Percentiles rank a stretch among this genome's conserved stretches.
phyloP scores from a whole-genome alignment of 164 flowering plant genomes.

The Saururus chinensis region DNA sequence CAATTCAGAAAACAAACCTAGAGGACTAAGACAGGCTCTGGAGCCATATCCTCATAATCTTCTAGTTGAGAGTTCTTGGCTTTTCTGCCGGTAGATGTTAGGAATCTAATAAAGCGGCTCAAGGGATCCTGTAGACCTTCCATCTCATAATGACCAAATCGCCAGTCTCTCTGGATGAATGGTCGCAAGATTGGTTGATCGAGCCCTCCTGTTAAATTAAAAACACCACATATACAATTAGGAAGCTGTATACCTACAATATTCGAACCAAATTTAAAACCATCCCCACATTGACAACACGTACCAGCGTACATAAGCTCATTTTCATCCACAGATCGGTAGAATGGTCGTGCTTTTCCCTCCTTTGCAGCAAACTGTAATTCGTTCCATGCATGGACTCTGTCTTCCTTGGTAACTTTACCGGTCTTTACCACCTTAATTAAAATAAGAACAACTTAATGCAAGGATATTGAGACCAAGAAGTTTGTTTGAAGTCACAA shows the following conservation, averaged over 20 bases:
- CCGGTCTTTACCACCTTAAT: conserved; percentile 63
- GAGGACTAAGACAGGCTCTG: conserved; percentile 29
- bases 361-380: conserved; percentile 67
- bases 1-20: not conserved
- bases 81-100: conserved; percentile 27
- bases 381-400: conserved; percentile 69
- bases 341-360: conserved; percentile 63
- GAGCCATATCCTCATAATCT: conserved; percentile 30
- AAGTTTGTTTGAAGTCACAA: not conserved
- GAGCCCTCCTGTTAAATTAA: conserved; percentile 65
- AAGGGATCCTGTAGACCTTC: conserved; percentile 89
- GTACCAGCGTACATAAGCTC: conserved; percentile 97
- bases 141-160: conserved; percentile 93
- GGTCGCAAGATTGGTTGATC: conserved; percentile 66
- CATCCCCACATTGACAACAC: not conserved
- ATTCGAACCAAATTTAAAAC: not conserved
- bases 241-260: not conserved
- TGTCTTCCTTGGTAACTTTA: conserved; percentile 53
- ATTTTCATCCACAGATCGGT: conserved; percentile 56
- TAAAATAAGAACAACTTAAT: not conserved
- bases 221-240: not conserved
- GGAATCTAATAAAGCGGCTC: conserved; percentile 55
- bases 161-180: conserved; percentile 66
- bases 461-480: not conserved
- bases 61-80: conserved; percentile 10